Percentiles rank a stretch among this genome's conserved stretches.
These are phyloP conservation scores for Aspergillus flavus DNA, from an alignment of 2,329 filamentous ascomycete genomes.

Conservation along the genomic window DNA sequence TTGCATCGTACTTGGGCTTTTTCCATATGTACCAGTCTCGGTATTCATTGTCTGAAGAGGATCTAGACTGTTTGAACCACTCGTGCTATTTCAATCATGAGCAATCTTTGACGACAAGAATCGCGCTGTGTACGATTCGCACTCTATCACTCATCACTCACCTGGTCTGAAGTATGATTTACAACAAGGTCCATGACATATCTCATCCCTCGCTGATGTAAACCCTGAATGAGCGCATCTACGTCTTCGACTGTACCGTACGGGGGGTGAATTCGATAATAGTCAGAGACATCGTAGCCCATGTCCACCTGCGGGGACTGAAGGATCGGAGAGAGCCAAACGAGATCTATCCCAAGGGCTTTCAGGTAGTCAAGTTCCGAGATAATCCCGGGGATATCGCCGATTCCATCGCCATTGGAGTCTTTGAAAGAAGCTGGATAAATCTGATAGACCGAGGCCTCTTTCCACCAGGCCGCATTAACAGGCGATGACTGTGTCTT, in stretches of 20 bases:
- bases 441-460: neutral
- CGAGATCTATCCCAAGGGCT: slow-evolving; percentile 60
- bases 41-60: slow-evolving; percentile 62
- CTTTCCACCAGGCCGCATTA: neutral
- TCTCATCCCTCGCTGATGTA: neutral
- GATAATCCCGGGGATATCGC: slow-evolving; percentile 66
- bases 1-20: slow-evolving; percentile 51
- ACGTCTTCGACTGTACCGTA: neutral
- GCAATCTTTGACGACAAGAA: neutral
- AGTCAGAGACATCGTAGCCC: slow-evolving; percentile 50
- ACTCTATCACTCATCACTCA: neutral
- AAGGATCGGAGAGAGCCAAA: slow-evolving; percentile 57
- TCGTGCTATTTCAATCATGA: neutral
- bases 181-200: neutral
- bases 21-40: slow-evolving; percentile 67
- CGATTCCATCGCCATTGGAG: slow-evolving; percentile 55
- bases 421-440: slow-evolving; percentile 57
- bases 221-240: neutral
- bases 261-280: neutral
- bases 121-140: neutral
- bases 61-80: slow-evolving; percentile 67
- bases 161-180: neutral
- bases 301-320: slow-evolving; percentile 56
- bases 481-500: neutral
- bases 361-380: slow-evolving; percentile 65